Evolutionary conservation across 768 basidiomycete genomes (phyloP), one percentile per base, ranked within the genome.

Genomic region (Pulveroboletus sp.): DNA sequence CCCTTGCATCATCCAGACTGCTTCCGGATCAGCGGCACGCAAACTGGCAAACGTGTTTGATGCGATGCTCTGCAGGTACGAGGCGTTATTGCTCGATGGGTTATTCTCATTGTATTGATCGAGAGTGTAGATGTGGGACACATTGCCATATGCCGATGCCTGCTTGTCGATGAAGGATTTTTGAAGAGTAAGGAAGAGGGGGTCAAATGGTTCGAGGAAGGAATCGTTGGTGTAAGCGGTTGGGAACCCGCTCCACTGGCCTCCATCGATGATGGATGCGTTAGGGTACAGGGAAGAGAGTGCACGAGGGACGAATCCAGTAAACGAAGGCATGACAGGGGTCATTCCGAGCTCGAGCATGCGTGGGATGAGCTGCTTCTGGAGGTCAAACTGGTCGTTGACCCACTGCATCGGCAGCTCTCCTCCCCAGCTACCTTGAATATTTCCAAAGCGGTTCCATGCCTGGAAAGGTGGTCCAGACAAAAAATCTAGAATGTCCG

Each of bases 361-460:
- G n/a, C 5, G 71, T 13, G 56, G 50, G 17, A 74, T 40, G 47
- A 73, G 61, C 46, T 62, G 62, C 48, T 69, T 68, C 51, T 71
- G 70, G 6, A 74, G 63, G 2, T 58, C 49, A 29, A 65, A 70
- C 49, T 74, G 73, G n/a, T n/a, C n/a, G n/a, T n/a, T n/a, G n/a
- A n/a, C n/a, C n/a, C n/a, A n/a, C n/a, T n/a, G n/a, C n/a, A 40
- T 73, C 1, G 73, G 70, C 6, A 73, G 60, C 11, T 54, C 53
- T 0, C 71, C 68, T 8, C 61, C 63, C 71, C 72, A 75, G 53
- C 68, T 68, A 10, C 69, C 66, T 50, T 73, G 73, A 27, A 73
- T 68, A 44, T 74, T 74, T 4, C 73, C 73, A 42, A 74, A 74
- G 14, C 73, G 64, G 52, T 73, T 73, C 71, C 72, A 74, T n/a